Base-by-base conservation (phyloP, 352 stramenopile species). In the Discostella stelligera region DNA sequence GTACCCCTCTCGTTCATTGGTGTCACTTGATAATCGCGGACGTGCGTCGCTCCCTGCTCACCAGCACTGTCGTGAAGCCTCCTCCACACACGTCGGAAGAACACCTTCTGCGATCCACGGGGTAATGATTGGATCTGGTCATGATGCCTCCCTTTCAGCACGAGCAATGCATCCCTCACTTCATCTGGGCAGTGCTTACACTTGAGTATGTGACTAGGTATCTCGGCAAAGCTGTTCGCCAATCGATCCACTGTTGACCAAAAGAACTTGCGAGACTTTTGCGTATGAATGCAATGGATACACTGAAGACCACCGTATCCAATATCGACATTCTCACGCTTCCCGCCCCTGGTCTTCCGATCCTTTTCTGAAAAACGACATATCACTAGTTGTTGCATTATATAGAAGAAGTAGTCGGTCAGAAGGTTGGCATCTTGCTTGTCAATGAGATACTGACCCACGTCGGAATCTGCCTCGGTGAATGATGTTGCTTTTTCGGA, bases 161-260 rank as follows among this genome's bases (percentile, higher is more conserved):
- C 58, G 14, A 83, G 30, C 25, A 93, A 63, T 52, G 88, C 84
- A 71, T 87, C 71, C 52, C 87, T 90, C 1, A 82, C 81, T 59
- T 85, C 63, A 32, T 78, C 61, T 0, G 88, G 83, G 75, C 82
- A 91, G 18, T 65, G 68, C 39, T 83, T 79, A 52, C 88, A 93
- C 64, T 91, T 90, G 3, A 93, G 56, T 21, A 93, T 71, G 63
- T 93, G 88, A 20, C 72, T 79, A 46, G 88, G 85, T 75, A 93
- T 93, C 64, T 93, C 88, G 3, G 88, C 85, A 80, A 93, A 93
- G 63, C 85, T 91, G 56, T 93, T 93, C 0, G 88, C 80, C 20
- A 93, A 69, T 48, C 85, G 68, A 74, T 93, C 85, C 10, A 93
- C 88, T 32, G 85, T 89, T 37, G 82, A 87, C 88, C 88, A 93